Base-by-base conservation (phyloP, 352 stramenopile species). In the Pythium brachiatum region DNA sequence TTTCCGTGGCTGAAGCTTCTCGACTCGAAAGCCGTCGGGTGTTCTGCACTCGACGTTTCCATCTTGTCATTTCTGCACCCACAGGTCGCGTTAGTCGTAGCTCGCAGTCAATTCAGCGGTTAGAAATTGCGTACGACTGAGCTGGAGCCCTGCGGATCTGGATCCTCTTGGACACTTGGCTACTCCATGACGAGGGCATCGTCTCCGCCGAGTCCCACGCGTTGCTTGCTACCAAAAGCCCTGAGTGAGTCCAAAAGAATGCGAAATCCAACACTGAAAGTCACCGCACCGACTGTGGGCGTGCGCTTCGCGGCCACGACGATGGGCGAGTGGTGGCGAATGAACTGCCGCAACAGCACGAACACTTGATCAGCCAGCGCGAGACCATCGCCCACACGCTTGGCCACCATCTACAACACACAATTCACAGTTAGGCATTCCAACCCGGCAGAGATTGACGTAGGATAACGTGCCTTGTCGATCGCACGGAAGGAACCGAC, bases 311-410 rank as follows among this genome's bases (percentile, higher is more conserved):
- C 50, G 9, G 75, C 80, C 32, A 91, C 78, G 48, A 89, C 62
- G 56, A 89, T 85, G n/a, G 82, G 80, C 25, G 75, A 89, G 55
- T 91, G 82, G 43, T 86, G 77, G 0, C 67, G 80, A 25, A 83
- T 82, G 43, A 91, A 86, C 60, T 91, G 69, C 62, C 86, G 87
- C 18, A 89, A 63, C 29, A 88, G 76, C 65, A 83, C 48, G 53
- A 84, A 89, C 57, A 82, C 70, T 73, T 88, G 75, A 51, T 89
- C 80, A 0, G 70, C 70, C n/a, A 89, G 60, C 23, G 82, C 75
- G 18, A 89, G 48, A 3, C 76, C 75, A 2, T 75, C 68, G 3
- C 80, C 80, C 20, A 89, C 79, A 43, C 70, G 79, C 41, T 77
- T 81, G 2, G 75, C 70, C 36, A 72, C 65, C 77, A 88, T 88